Evolutionary conservation across 2,329 filamentous ascomycete genomes (phyloP).

Genomic region (Penicillium hordei): DNA sequence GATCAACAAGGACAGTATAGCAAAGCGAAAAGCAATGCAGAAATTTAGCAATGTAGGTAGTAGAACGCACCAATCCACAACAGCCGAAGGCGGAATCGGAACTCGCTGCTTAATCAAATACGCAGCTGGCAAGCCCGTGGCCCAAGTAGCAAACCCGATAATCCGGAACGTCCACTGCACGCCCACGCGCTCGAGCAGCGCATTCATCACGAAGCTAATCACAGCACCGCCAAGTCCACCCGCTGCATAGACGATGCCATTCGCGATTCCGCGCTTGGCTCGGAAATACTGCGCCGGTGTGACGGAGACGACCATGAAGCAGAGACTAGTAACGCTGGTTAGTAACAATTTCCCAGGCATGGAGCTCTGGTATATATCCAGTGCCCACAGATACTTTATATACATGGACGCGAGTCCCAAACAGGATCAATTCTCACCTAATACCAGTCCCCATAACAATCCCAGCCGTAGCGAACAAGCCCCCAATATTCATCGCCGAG

Average conservation of each 20-base stretch:
- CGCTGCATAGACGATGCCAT: constrained; percentile 44
- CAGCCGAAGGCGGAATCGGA: constrained; percentile 37
- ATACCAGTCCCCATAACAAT: constrained; percentile 49
- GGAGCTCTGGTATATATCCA: neutral
- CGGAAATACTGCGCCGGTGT: constrained; percentile 58
- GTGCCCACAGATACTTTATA: neutral
- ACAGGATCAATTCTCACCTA: neutral
- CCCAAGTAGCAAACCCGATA: constrained; percentile 53
- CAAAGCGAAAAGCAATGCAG: neutral
- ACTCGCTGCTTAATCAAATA: constrained; percentile 47
- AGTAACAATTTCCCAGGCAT: neutral
- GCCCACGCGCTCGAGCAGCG: constrained; percentile 43
- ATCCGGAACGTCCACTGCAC: constrained; percentile 38
- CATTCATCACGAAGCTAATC: constrained; percentile 53
- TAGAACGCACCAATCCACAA: constrained; percentile 52
- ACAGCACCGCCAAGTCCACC: constrained; percentile 59
- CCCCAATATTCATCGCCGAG: constrained; percentile 46
- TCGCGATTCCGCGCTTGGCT: constrained; percentile 55
- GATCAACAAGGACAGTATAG: neutral
- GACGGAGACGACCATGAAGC: constrained; percentile 49
- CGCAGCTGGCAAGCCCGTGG: constrained; percentile 57
- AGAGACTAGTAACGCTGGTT: constrained; percentile 28
- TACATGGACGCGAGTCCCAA: neutral
- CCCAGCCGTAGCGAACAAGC: constrained; percentile 52
- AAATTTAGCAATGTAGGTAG: neutral